Base-by-base conservation (phyloP, 352 stramenopile genomes). In the Hyaloperonospora brassicae region DNA sequence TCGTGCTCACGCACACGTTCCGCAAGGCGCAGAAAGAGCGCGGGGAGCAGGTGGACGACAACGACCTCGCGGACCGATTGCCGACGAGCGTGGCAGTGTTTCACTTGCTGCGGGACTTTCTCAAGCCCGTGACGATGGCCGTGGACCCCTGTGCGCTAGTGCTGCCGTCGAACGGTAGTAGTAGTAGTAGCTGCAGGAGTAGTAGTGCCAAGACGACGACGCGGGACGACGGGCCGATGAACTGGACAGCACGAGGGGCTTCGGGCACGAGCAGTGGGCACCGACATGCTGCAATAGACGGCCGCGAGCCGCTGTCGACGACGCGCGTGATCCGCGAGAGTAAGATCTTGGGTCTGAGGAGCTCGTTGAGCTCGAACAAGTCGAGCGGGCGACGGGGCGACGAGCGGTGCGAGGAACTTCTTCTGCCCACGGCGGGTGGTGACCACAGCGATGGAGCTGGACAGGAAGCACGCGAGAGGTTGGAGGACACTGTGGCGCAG, bases 1-100 rank as follows among this genome's bases (percentile, higher is more conserved):
- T 89, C 12, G 65, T 84, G 31, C 70, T 86, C 52, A 87, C 77
- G 40, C 75, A 89, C 64, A 79, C 68, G 63, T 89, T 85, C 58
- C 67, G 76, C 23, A 89, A 89, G 60, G 73, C 71, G 17, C 79
- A 89, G 50, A 86, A 87, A 49, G 47, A 70, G 34, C 69, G 80
- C 8, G 77, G 81, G 24, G 72, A 86, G 24, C 55, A 66, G 34
- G n/a, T n/a, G n/a, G n/a, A n/a, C n/a, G n/a, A n/a, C n/a, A n/a
- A n/a, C 12, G 56, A 55, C 31, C 59, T 75, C 51, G 60, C 72
- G 52, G 62, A 76, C 45, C 69, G 64, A 21, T 65, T 64, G 13
- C 79, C 86, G 13, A 76, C 74, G 36, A 89, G 79, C 44, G 62
- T 76, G 31, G 73, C 52, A 5, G 70, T 87, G 4, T 89, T 89